Evolutionary conservation across 768 basidiomycete species (phyloP).

Genomic region (Favolaschia claudopus): DNA sequence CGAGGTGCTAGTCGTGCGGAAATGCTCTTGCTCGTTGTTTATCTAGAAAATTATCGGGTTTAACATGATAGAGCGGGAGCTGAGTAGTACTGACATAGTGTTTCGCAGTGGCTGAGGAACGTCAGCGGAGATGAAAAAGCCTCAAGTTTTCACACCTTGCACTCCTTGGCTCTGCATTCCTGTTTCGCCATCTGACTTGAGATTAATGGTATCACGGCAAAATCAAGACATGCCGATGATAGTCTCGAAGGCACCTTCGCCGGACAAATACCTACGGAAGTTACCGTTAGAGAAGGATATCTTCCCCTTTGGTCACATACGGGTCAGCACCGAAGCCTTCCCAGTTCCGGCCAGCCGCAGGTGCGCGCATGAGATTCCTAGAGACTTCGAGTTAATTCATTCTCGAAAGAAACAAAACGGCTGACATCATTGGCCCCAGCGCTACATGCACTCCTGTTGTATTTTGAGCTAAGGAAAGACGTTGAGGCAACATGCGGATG

Average conservation of each 20-base stretch:
- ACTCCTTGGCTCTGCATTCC: conserved; percentile 49
- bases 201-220: conserved; percentile 30
- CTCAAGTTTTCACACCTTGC: too few relatives aligned
- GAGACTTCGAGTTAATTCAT: not conserved
- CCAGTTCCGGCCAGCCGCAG: conserved; percentile 39
- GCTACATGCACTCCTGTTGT: conserved; percentile 40
- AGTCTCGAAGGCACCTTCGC: conserved; percentile 32
- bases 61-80: too few relatives aligned
- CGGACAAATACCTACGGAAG: conserved; percentile 48
- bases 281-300: conserved; percentile 48
- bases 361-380: conserved; percentile 35
- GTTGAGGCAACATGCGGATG: not conserved
- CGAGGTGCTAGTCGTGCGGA: conserved; percentile 46
- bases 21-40: conserved; percentile 54
- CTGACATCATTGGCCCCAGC: conserved; percentile 38
- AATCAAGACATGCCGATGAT: conserved; percentile 3
- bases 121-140: too few relatives aligned
- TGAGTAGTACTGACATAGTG: too few relatives aligned
- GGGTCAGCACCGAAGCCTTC: conserved; percentile 30
- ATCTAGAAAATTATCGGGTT: too few relatives aligned
- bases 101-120: conserved; percentile 14
- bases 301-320: not conserved
- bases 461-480: too few relatives aligned
- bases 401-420: not conserved
- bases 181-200: conserved; percentile 40